Base-by-base conservation (phyloP, 257 asterid genomes). In the Verbena officinalis region DNA sequence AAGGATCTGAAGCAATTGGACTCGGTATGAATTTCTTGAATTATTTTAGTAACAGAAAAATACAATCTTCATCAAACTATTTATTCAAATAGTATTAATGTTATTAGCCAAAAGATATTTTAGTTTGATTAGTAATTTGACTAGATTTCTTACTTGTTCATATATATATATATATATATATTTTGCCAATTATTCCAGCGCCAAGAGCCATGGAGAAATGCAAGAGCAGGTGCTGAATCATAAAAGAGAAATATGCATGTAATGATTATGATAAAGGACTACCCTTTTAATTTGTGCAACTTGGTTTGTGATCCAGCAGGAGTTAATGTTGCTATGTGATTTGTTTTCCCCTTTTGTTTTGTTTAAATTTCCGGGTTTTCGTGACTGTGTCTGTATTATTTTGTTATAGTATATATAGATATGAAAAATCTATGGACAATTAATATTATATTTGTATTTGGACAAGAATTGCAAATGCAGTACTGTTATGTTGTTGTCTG, bases 191-290 rank as follows among this genome's bases (percentile, higher is more conserved):
- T n/a, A 72, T 68, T 81, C 31, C 82, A 82, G 88, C 88, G 19
- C 88, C 88, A 68, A 76, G 88, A 65, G 88, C 85, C 23, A 71
- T 78, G 88, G 85, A 82, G 75, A 82, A 82, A 68, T 76, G 85
- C 88, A 82, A 82, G 84, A 76, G 75, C 85, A 82, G 85, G 79
- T 19, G 75, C 78, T 82, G 65, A 79, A 22, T 44, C 4, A 14
- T 43, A 16, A 44, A 68, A 71, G 72, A 58, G 7, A 3, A 36
- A 5, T 36, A 9, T 36, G 17, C 34, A 8, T 39, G 57, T 60
- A 60, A 36, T 61, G 9, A 51, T n/a, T n/a, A n/a, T n/a, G n/a
- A n/a, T n/a, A n/a, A n/a, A n/a, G n/a, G n/a, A n/a, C n/a, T n/a
- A 69, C 59, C 54, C 54, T 4, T n/a, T n/a, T n/a, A n/a, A n/a